These are phyloP conservation scores for Gaeumannomyces tritici DNA, from an alignment of 2,329 filamentous ascomycete species.

Conservation along the genomic window DNA sequence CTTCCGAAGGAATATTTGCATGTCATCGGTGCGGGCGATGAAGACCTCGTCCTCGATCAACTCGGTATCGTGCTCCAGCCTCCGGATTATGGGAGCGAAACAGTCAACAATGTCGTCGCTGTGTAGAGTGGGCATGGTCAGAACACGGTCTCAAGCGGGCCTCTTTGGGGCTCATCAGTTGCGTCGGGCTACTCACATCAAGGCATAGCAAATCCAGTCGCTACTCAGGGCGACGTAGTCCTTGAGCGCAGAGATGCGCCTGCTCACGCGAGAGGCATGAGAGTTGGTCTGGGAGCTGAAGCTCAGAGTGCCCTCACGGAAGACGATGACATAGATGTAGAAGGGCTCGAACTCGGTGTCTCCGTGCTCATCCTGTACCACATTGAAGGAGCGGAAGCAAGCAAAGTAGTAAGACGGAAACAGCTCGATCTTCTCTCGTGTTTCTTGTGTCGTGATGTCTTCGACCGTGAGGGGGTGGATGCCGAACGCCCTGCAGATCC, in stretches of 20 bases:
- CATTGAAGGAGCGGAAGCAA: constrained; percentile 86
- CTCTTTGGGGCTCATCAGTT: background rate
- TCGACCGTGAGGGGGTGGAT: constrained; percentile 94
- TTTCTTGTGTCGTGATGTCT: constrained; percentile 91
- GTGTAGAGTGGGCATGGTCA: constrained; percentile 12
- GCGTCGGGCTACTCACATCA: constrained; percentile 60
- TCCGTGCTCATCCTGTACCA: constrained; percentile 66
- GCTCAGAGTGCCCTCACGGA: constrained; percentile 87
- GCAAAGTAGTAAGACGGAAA: constrained; percentile 98
- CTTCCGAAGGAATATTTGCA: constrained; percentile 72
- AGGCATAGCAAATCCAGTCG: constrained; percentile 97
- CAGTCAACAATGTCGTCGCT: constrained; percentile 95
- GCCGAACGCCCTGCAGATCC: constrained; percentile 87
- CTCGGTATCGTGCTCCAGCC: constrained; percentile 82
- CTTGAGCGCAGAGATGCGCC: constrained; percentile 83
- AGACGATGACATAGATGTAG: constrained; percentile 95
- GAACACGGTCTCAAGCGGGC: constrained; percentile 4
- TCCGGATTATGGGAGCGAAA: constrained; percentile 81
- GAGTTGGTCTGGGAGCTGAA: constrained; percentile 87
- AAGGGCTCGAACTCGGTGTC: constrained; percentile 85
- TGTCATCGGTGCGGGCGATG: constrained; percentile 82
- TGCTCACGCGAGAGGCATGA: constrained; percentile 81
- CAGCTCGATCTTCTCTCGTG: constrained; percentile 95
- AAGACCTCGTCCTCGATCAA: constrained; percentile 94
- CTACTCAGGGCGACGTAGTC: constrained; percentile 92